A percentile compares a stretch with the other conserved stretches of the same genome.
phyloP scores from a whole-genome alignment of 2,329 filamentous ascomycete species.

The Fulvia fulva region DNA sequence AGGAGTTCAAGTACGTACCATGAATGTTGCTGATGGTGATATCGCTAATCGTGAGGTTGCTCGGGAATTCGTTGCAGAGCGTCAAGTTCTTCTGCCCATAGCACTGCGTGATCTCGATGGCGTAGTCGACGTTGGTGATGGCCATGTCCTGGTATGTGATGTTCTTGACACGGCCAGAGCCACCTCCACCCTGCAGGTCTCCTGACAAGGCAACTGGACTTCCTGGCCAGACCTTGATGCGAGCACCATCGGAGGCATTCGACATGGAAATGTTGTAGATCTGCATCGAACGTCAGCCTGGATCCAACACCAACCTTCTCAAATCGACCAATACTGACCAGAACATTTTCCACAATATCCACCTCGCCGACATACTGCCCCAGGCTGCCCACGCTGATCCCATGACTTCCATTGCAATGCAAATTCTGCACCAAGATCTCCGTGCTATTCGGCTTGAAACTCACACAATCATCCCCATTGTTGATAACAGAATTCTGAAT shows the following conservation, averaged over 20 bases:
- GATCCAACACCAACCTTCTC: constrained; percentile 33
- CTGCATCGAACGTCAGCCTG: constrained; percentile 48
- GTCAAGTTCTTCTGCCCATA: constrained; percentile 61
- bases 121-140: constrained; percentile 61
- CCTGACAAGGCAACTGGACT: constrained; percentile 52
- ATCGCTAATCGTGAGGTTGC: constrained; percentile 53
- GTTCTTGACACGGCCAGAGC: constrained; percentile 59
- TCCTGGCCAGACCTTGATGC: constrained; percentile 72
- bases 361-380: constrained; percentile 62
- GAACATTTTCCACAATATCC: constrained; percentile 67
- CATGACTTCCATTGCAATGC: constrained; percentile 65
- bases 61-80: constrained; percentile 57
- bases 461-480: constrained; percentile 68
- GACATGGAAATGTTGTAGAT: constrained; percentile 37
- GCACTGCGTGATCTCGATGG: constrained; percentile 63
- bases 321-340: constrained; percentile 39
- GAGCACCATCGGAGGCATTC: constrained; percentile 56
- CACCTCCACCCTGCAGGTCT: constrained; percentile 63
- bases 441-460: constrained; percentile 70
- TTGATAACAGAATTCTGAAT: constrained; percentile 64
- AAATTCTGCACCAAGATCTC: constrained; percentile 65
- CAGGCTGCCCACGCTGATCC: constrained; percentile 67
- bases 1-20: constrained; percentile 32
- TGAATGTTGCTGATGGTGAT: constrained; percentile 55
- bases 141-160: constrained; percentile 63